Evolutionary conservation across 768 basidiomycete genomes (phyloP), one percentile per base, ranked within the genome.

Genomic region (Sporobolomyces pararoseus): DNA sequence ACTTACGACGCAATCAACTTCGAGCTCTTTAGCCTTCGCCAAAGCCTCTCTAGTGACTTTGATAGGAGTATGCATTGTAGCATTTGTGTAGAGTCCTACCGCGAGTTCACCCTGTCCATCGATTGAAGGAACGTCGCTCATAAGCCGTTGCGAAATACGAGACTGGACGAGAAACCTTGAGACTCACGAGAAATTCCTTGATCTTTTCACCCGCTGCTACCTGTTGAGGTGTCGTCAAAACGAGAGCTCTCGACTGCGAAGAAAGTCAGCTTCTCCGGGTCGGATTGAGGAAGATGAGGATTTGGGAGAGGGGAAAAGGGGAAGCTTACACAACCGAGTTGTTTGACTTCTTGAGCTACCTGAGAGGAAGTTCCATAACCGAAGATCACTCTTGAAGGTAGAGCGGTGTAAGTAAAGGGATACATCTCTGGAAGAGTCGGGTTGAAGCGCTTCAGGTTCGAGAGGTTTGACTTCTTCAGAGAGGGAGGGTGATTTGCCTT

Each of bases 1-100:
- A n/a, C 81, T 74, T 47, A 82, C 78, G 46, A 80, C 59, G 50
- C 81, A 80, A 67, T 82, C 82, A 1, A 78, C 82, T 13, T 75
- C 66, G 4, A 78, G 69, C 39, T 71, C 68, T 54, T 75, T 65
- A 0, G 72, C 78, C 16, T 76, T 49, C 23, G 70, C 57, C 39
- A 82, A 62, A 4, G 80, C 81, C 4, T 80, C 78, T n/a, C 78
- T 72, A 12, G 82, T 82, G 31, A 82, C 75, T 39, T 80, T 39
- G 49, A 74, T 77, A 9, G 82, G 82, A 2, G 81, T 82, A 71
- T 82, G 82, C 81, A 82, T 81, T 0, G 79, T 78, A 3, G 82
- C 82, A 34, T 81, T 79, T 19, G 77, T 76, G 75, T 79, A 82
- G 31, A 81, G 37, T 2, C 81, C 82, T 27, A 79, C 81, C 16